Base-by-base conservation (phyloP, 805 yeast genomes). In the Nakazawaea siamensis region DNA sequence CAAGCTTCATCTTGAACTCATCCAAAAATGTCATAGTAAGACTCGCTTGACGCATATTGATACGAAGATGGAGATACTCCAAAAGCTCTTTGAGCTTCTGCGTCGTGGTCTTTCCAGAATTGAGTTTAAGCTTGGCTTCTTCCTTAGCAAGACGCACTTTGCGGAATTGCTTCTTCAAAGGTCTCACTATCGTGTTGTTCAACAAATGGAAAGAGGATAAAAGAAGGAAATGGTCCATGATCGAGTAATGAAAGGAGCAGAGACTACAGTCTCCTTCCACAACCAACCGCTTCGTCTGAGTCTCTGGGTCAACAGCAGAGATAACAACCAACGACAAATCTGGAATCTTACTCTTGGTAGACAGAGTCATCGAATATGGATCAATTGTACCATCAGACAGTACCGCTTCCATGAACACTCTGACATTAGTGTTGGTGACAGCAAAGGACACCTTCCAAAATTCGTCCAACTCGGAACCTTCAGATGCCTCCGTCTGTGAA, bases 1-100 rank as follows among this genome's bases (percentile, higher is more conserved):
- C 82, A 1, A 73, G 9, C 43, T 67, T 67, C 13, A 71, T 44
- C 18, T 63, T 67, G 40, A 76, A 63, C 4, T 66, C 66, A 42
- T 70, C 69, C 3, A 73, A 71, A 30, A 78, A 46, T 2, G 57
- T 50, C 23, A 65, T 23, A 12, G 60, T 44, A 12, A 55, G n/a
- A 29, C 45, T 50, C 15, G 49, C 24, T 20, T 52, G 44, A 14
- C 38, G 43, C 26, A 60, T 10, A 13, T 23, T 18, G 37, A 47
- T 16, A 29, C 30, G 9, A 3, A 33, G 24, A 18, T 24, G 26
- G 18, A 33, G 15, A 11, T 30, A 12, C 15, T 38, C 18, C 38
- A 29, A 32, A 3, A 35, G 24, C 8, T 40, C 29, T 11, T 28
- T 21, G 9, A 37, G 5, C 10, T 27, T 24, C 24, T 27, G 14